Percentiles rank a stretch among this genome's conserved stretches.
These are phyloP conservation scores for Amanita pseudoporphyria DNA, from an alignment of 768 basidiomycete species.

Conservation along the genomic window DNA sequence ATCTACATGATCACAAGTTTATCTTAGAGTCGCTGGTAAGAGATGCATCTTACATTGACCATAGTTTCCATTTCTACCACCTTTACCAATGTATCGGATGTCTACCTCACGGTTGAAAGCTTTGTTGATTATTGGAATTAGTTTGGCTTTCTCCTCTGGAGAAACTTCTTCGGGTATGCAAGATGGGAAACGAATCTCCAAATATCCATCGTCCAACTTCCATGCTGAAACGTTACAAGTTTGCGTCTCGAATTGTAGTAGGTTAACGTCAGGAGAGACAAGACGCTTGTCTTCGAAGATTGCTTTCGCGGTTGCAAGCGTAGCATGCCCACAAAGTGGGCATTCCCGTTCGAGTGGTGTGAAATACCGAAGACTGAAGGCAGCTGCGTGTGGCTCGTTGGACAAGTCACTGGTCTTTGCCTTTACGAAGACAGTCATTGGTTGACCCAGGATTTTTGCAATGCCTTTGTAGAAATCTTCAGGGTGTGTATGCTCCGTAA, in stretches of 20 bases:
- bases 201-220: slow-evolving; percentile 20
- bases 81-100: slow-evolving; percentile 27
- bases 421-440: slow-evolving; percentile 28
- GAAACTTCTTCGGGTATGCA: slow-evolving; percentile 16
- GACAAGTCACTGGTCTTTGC: slow-evolving; percentile 3
- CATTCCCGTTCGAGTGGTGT: slow-evolving; percentile 19
- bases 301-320: slow-evolving; percentile 28
- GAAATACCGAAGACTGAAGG: slow-evolving; percentile 31
- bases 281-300: slow-evolving; percentile 18
- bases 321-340: slow-evolving; percentile 34
- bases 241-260: slow-evolving; percentile 23
- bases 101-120: slow-evolving; percentile 30
- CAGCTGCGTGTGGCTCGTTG: slow-evolving; percentile 9
- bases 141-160: slow-evolving; percentile 19
- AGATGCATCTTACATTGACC: slow-evolving; percentile 18
- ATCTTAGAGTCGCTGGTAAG: not conserved
- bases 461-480: slow-evolving; percentile 22
- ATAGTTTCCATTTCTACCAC: slow-evolving; percentile 20
- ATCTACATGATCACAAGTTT: slow-evolving; percentile 13
- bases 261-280: slow-evolving; percentile 18
- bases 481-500: slow-evolving; percentile 22
- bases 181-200: slow-evolving; percentile 31
- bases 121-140: slow-evolving; percentile 21
- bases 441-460: slow-evolving; percentile 36
- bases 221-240: slow-evolving; percentile 19